Conservation (phyloP, 2,329 filamentous ascomycete species). For the Epichloe typhina region DNA sequence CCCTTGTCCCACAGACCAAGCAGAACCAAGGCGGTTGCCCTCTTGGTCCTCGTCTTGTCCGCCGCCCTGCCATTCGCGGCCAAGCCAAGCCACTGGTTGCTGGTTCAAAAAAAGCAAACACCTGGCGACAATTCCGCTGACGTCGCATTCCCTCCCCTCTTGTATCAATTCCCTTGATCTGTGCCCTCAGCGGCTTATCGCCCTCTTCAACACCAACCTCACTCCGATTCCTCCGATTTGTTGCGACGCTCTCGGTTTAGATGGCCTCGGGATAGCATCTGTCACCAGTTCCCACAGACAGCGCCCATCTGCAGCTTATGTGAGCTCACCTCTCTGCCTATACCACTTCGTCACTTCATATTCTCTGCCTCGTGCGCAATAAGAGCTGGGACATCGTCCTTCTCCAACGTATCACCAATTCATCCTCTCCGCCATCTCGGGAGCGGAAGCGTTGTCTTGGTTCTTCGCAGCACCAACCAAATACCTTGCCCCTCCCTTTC, state of each 20-base stretch:
- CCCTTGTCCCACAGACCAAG: slow-evolving; percentile 2
- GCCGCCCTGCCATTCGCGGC: neutral
- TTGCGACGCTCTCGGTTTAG: slow-evolving; percentile 1
- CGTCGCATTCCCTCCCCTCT: slow-evolving; percentile 6
- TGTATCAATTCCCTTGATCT: neutral
- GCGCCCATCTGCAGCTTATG: neutral
- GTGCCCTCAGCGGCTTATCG: slow-evolving; percentile 1
- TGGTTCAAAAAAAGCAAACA: slow-evolving; percentile 2
- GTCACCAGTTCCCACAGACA: neutral
- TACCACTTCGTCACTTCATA: neutral
- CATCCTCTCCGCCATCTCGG: neutral
- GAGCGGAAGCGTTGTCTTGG: neutral
- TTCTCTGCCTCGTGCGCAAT: neutral
- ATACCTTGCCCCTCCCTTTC: neutral
- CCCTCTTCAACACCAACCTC: neutral
- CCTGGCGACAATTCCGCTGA: slow-evolving; percentile 6
- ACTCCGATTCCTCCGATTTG: too few species aligned
- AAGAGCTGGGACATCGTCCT: neutral
- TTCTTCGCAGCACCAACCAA: neutral
- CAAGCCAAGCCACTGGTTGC: neutral
- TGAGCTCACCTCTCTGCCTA: neutral
- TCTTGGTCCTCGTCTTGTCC: neutral
- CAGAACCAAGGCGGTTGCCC: neutral
- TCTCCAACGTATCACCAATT: neutral
- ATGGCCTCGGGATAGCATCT: slow-evolving; percentile 3